Evolutionary conservation across 495 filamentous ascomycete genomes (phyloP), one percentile per base, ranked within the genome.

Genomic region (Xylaria scruposa): DNA sequence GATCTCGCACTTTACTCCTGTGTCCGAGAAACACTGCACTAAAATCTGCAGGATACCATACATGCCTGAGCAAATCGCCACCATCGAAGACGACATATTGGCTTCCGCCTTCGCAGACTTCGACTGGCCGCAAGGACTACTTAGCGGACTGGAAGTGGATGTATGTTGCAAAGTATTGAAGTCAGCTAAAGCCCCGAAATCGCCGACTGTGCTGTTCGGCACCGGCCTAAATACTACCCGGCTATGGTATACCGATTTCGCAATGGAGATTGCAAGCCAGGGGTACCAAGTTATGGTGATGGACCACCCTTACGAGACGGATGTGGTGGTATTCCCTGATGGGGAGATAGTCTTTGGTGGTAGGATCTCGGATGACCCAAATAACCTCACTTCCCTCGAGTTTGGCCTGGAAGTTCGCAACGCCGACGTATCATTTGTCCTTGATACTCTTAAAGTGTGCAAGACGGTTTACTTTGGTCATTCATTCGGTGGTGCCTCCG

Each of bases 301-400:
- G 40, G 66, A 68, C 13, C 66, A 68, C 33, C 66, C 66, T 7
- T 68, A 68, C 19, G 66, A 68, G 53, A 68, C 66, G 4, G 66
- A 68, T 33, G 66, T 68, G 19, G 66, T 68, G 21, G 19, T 42
- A 21, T 68, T 68, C 51, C 66, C 66, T 31, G 66, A 68, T 15
- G 66, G 66, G 19, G 66, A 68, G n/a, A 68, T 68, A 36, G n/a
- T 68, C 21, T 68, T 68, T 46, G 66, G 66, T 19, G 66, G 66
- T 0, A 42, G 46, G 4, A 12, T 68, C 4, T 13, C 38, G 13
- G 9, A n/a, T 21, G 66, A 68, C 13, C 66, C 66, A 2, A 58
- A 59, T 24, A 68, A 68, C 31, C 36, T 58, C 51, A 44, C 49
- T 10, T 13, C 66, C 5, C 29, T 68, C 36, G 66, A 58, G 51